Evolutionary conservation across 1,139 yeast species (phyloP), one percentile per base, ranked within the genome.

Genomic region (Yamadazyma epiphylla): DNA sequence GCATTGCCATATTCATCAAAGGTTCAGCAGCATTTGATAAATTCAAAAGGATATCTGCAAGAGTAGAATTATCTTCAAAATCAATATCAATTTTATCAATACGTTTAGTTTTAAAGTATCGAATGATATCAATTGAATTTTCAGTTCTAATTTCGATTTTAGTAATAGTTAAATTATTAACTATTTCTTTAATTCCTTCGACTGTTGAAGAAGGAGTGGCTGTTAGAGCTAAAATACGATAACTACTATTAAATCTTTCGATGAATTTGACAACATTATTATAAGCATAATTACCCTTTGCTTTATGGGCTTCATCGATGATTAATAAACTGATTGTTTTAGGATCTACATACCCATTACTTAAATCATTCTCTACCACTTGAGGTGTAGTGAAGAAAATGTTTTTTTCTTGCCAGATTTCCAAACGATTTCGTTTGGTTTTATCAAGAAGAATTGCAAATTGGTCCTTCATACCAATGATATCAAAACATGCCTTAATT

Each of bases 351-450:
- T 76, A 60, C 0, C 96, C 96, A 22, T 77, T 62, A 24, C 75
- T 69, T 36, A 94, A 62, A 55, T 94, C 99, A 54, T 88, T 87
- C 40, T 87, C 96, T 2, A 91, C 91, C 9, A 91, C 95, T 49
- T 94, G 98, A 0, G 99, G 98, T 0, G 99, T 94, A 2, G 96
- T 79, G 55, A 94, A 94, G 48, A 94, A 86, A 1, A 94, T 88
- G 20, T 88, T 64, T 43, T 82, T 84, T 5, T 65, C 54, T 21
- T 66, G 61, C 96, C 97, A 94, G 11, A 86, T 78, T 19, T 73
- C 78, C 4, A 70, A 76, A 36, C 97, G 65, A 42, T 80, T 77
- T 34, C 71, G 69, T 29, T 78, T 68, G 1, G 77, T 60, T 45
- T 79, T 78, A 42, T 94, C 96, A 27, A 91, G 60, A 35, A 94